Conservation (phyloP, 495 filamentous ascomycete species). For the Podospora pseudocomata region DNA sequence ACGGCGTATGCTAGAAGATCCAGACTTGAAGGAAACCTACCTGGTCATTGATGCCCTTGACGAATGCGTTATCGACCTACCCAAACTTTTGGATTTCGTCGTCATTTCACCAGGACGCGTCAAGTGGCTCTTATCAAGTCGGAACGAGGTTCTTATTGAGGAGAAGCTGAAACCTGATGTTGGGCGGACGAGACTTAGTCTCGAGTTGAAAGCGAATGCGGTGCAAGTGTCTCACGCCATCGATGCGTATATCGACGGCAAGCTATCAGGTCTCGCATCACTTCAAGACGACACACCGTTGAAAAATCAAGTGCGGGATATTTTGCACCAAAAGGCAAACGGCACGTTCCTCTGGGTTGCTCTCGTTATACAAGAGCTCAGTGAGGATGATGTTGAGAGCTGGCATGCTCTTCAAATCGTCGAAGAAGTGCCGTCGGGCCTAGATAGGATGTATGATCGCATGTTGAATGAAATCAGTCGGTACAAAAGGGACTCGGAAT, state of each 20-base stretch:
- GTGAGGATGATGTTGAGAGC: conserved; percentile 1
- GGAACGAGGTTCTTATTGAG: conserved; percentile 28
- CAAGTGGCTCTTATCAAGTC: conserved; percentile 40
- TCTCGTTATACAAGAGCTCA: conserved; percentile 28
- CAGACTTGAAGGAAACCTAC: conserved; percentile 24
- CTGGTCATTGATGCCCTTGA: conserved; percentile 50
- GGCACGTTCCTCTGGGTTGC: conserved; percentile 11
- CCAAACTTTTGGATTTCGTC: conserved; percentile 36
- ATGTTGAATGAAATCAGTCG: conserved; percentile 24
- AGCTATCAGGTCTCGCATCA: conserved; percentile 19
- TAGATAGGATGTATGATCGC: conserved; percentile 24
- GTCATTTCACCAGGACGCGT: conserved; percentile 21
- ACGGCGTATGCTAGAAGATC: conserved; percentile 32
- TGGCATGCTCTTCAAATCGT: conserved; percentile 17
- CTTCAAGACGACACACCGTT: conserved; percentile 14
- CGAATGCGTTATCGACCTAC: conserved; percentile 38
- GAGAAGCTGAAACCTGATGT: conserved; percentile 23
- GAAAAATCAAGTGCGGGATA: conserved; percentile 6
- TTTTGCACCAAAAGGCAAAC: conserved; percentile 20
- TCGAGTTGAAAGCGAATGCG: conserved; percentile 32
- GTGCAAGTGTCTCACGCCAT: conserved; percentile 23
- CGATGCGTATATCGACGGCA: conserved; percentile 35
- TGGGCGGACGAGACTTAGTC: conserved; percentile 23
- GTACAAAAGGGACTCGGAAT: conserved; percentile 7
- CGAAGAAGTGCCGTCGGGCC: conserved; percentile 19